Base-by-base conservation (phyloP, 1,284 basidiomycete species). In the Limonomyces culmigenus region DNA sequence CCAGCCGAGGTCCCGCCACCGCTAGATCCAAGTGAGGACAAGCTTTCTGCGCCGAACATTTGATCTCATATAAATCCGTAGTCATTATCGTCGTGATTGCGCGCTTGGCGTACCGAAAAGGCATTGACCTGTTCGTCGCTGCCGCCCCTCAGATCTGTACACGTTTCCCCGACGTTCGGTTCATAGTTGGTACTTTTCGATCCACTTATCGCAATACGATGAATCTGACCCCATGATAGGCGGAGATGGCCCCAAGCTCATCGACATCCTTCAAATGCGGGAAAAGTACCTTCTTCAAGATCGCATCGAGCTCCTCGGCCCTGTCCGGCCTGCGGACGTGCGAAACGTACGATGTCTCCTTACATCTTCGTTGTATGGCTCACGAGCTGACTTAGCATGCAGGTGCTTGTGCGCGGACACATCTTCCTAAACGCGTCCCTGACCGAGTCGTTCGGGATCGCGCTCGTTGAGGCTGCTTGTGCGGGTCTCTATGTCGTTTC, bases 371-470 rank as follows among this genome's bases (percentile, higher is more conserved):
- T 5, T 6, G 4, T 17, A 31, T 13, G 16, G n/a, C 32, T 29
- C n/a, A 27, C 13, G 18, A 11, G 23, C 16, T 32, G n/a, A 23
- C 21, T 25, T 18, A 32, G n/a, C n/a, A 6, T 29, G 8, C 43
- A 89, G 84, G 75, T 96, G 16, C 67, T 98, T 15, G 61, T 66
- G 5, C 70, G 75, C 34, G 91, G 92, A 0, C 67, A 87, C 6
- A 92, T 99, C 43, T 97, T 87, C 56, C 67, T 98, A 59, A 95
- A 93, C 52, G 93, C 93, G 0, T 92, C 87, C 0, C 66, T 99
- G 15, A 99, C 93, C 1, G 93, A 99, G 54, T 74, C 95, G 0
- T 99, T 99, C 48, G 93, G 95, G 0, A 98, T 93, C 43, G 83
- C 84, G 5, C 89, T 95, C 44, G 69, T 98, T 34, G 95, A 99